Conservation (phyloP, 2,329 filamentous ascomycete genomes). For the Fusarium secorum region DNA sequence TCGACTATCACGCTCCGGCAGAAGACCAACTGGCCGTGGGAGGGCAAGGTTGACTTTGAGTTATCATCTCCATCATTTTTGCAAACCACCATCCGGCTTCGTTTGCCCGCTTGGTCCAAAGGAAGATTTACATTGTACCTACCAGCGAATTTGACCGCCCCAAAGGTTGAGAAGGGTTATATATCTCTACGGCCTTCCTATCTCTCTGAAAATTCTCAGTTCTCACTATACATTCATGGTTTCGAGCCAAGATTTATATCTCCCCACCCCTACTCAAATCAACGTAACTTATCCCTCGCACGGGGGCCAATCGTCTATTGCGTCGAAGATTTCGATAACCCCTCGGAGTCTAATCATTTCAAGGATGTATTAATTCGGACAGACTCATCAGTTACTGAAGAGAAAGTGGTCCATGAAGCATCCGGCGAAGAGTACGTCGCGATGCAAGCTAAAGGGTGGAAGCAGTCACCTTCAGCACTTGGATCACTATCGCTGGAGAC, state of each 20-base stretch:
- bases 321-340: slow-evolving; percentile 65
- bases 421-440: slow-evolving; percentile 11
- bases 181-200: slow-evolving; percentile 55
- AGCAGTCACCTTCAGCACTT: background rate
- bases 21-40: slow-evolving; percentile 63
- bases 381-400: background rate
- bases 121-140: slow-evolving; percentile 47
- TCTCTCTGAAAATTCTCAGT: slow-evolving; percentile 47
- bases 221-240: slow-evolving; percentile 50
- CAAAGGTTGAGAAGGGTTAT: slow-evolving; percentile 56
- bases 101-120: slow-evolving; percentile 38
- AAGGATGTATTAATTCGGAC: slow-evolving; percentile 45
- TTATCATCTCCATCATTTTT: background rate
- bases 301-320: slow-evolving; percentile 68
- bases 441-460: slow-evolving; percentile 11
- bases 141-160: slow-evolving; percentile 21
- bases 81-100: background rate
- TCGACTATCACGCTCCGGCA: slow-evolving; percentile 48
- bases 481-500: background rate
- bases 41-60: slow-evolving; percentile 25
- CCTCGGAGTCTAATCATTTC: slow-evolving; percentile 64
- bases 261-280: slow-evolving; percentile 64
- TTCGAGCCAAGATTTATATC: slow-evolving; percentile 58
- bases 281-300: slow-evolving; percentile 59
- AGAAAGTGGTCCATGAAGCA: slow-evolving; percentile 4